A percentile compares a stretch with the other conserved stretches of the same genome.
Conservation (phyloP, 306 rosid species). For the Acacia acuminata region DNA sequence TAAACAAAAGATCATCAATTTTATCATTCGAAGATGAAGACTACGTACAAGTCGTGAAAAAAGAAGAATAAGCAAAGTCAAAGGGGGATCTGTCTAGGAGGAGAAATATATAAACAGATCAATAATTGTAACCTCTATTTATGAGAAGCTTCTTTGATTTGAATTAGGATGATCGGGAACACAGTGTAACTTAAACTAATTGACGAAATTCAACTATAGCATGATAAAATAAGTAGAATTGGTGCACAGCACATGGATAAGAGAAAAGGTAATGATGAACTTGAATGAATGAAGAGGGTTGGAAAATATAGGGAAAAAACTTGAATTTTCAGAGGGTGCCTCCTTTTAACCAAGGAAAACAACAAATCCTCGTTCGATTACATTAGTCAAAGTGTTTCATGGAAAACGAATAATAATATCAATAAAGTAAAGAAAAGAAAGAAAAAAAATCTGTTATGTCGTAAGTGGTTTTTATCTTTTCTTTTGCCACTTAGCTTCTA, state of each 20-base stretch:
- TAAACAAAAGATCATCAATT: no score
- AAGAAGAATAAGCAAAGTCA: background rate
- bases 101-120: background rate
- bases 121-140: background rate
- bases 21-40: background rate
- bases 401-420: background rate
- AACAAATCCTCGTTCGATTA: background rate
- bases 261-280: background rate
- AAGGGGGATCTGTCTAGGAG: background rate
- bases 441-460: background rate
- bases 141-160: background rate
- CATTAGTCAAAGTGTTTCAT: background rate
- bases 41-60: background rate
- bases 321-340: background rate
- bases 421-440: background rate
- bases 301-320: background rate
- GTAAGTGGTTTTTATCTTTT: slow-evolving; percentile 17
- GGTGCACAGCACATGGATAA: background rate
- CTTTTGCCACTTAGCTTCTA: slow-evolving; percentile 13
- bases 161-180: background rate
- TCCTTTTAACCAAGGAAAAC: background rate
- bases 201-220: background rate
- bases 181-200: background rate
- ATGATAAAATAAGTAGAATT: background rate
- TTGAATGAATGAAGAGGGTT: background rate